Evolutionary conservation across 495 filamentous ascomycete species (phyloP).

Genomic region (Lepidopterella palustris): DNA sequence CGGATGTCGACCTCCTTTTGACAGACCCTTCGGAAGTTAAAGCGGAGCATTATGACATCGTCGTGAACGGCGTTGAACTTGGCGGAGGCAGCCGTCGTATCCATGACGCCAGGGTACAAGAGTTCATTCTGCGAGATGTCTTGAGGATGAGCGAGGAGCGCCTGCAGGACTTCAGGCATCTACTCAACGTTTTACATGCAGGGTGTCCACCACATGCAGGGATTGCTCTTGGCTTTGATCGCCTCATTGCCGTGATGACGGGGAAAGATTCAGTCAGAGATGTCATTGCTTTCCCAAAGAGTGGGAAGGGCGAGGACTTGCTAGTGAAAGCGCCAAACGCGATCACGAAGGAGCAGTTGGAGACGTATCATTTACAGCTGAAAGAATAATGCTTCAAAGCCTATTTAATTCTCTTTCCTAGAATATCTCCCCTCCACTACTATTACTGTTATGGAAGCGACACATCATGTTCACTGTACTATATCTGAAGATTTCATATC

Average conservation of each 20-base stretch:
- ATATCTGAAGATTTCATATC: no score
- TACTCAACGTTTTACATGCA: constrained; percentile 71
- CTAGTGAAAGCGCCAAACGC: constrained; percentile 67
- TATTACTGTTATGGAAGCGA: no score
- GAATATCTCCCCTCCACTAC: no score
- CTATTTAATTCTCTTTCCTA: no score
- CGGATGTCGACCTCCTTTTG: constrained; percentile 68
- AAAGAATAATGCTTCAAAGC: constrained; percentile 19
- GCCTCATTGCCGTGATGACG: constrained; percentile 74
- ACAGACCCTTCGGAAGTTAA: constrained; percentile 63
- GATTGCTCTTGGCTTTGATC: constrained; percentile 86
- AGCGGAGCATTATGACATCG: constrained; percentile 89
- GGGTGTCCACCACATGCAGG: constrained; percentile 98
- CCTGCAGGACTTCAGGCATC: constrained; percentile 70
- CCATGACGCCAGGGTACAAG: constrained; percentile 76
- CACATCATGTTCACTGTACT: no score
- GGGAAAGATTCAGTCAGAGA: constrained; percentile 71
- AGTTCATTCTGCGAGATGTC: constrained; percentile 78
- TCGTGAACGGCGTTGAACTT: constrained; percentile 91
- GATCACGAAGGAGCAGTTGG: constrained; percentile 57
- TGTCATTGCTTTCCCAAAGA: constrained; percentile 96
- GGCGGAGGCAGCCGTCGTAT: constrained; percentile 92
- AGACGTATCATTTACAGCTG: constrained; percentile 62
- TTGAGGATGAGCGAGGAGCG: constrained; percentile 55
- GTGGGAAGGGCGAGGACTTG: constrained; percentile 73